Evolutionary conservation across 495 filamentous ascomycete genomes (phyloP).

Genomic region (Penicillium cataractarum): DNA sequence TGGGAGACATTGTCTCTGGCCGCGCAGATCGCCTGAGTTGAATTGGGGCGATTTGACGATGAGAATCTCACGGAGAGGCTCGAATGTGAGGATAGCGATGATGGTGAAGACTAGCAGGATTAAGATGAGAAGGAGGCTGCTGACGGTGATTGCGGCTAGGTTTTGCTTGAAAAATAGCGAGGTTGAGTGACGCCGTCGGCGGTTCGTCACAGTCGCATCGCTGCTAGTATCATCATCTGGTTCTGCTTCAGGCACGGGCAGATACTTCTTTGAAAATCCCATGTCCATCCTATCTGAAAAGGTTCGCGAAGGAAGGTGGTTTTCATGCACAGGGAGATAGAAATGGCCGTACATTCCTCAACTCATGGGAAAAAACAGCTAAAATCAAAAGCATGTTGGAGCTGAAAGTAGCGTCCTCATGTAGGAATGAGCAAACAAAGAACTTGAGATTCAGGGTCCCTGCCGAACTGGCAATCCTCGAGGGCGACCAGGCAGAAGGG

Average conservation of each 20-base stretch:
- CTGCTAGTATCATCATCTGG: not conserved
- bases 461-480: not conserved
- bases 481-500: not conserved
- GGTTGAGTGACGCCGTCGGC: not conserved
- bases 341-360: not conserved
- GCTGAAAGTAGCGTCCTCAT: not conserved
- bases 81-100: not conserved
- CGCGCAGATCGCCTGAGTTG: not conserved
- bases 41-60: not conserved
- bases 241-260: not conserved
- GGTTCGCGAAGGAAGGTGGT: not conserved
- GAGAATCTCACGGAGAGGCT: not conserved
- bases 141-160: not conserved
- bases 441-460: not conserved
- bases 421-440: not conserved
- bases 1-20: not conserved
- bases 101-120: not conserved
- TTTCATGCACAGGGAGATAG: not conserved
- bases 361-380: not conserved
- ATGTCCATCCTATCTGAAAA: not conserved
- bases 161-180: not conserved
- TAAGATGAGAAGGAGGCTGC: not conserved
- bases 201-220: not conserved
- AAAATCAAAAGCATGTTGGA: not conserved
- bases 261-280: not conserved